Conservation (phyloP, 805 yeast genomes). For the Candida fluviatilis region DNA sequence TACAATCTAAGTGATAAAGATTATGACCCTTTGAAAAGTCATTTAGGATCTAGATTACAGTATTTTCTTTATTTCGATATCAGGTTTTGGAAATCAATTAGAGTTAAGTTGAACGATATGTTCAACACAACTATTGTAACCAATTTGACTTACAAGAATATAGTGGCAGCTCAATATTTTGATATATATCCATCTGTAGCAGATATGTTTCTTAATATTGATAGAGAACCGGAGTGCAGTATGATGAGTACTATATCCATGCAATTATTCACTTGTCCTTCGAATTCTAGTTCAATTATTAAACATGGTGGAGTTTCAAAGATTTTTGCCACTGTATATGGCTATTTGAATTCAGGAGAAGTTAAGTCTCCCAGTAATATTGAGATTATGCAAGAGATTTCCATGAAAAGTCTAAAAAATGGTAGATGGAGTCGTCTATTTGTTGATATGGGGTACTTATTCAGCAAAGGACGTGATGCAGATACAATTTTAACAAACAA, state of each 20-base stretch:
- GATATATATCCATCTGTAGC: conserved; percentile 76
- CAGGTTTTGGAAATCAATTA: conserved; percentile 62
- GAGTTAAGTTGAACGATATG: conserved; percentile 57
- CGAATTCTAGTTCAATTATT: conserved; percentile 62
- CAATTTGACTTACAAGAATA: conserved; percentile 48
- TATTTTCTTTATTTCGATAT: conserved; percentile 62
- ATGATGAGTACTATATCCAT: conserved; percentile 70
- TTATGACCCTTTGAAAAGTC: conserved; percentile 20
- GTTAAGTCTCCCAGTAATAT: conserved; percentile 43
- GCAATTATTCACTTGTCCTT: conserved; percentile 87
- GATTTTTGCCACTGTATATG: conserved; percentile 59
- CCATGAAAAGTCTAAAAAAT: conserved; percentile 52
- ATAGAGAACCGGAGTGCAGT: conserved; percentile 85
- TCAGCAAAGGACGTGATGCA: conserved; percentile 63
- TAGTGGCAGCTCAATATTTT: conserved; percentile 75
- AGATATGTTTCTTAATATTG: conserved; percentile 65
- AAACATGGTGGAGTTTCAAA: conserved; percentile 61
- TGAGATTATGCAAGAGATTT: conserved; percentile 31
- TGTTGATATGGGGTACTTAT: conserved; percentile 72
- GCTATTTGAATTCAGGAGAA: conserved; percentile 54
- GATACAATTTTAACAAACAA: conserved; percentile 40
- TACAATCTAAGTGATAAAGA: conserved; percentile 34
- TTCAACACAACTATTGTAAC: conserved; percentile 63
- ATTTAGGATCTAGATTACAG: conserved; percentile 54
- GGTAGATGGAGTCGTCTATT: conserved; percentile 76